Evolutionary conservation across 176 grass and related monocot genomes (phyloP).

Genomic region (Aegilops speltoides): DNA sequence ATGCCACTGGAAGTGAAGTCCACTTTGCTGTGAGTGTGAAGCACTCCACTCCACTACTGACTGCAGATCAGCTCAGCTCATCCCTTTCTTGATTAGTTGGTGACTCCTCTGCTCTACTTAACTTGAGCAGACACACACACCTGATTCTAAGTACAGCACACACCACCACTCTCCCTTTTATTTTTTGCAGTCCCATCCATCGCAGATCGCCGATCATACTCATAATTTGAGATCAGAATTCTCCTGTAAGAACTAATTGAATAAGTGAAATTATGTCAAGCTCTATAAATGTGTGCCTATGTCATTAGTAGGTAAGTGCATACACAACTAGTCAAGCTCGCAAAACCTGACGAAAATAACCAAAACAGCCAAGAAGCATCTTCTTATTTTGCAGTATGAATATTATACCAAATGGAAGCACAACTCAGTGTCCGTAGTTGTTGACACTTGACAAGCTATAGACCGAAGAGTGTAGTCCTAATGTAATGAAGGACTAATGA

Average conservation of each 20-base stretch:
- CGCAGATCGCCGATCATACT: no score
- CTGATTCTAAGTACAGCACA: no score
- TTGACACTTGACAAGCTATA: background rate
- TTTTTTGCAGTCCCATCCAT: no score
- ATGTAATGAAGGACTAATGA: background rate
- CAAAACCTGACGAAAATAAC: background rate
- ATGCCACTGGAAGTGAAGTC: conserved; percentile 48
- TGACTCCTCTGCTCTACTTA: background rate
- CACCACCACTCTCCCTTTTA: no score
- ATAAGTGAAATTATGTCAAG: background rate
- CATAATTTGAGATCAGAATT: no score
- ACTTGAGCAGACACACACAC: conserved; percentile 13
- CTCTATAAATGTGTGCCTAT: background rate
- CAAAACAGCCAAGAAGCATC: no score
- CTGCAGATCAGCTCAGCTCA: background rate
- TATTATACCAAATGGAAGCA: background rate
- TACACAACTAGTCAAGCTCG: no score
- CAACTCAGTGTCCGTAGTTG: background rate
- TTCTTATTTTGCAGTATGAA: background rate
- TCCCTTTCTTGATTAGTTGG: conserved; percentile 14
- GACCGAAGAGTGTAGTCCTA: background rate
- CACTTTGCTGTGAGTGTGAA: conserved; percentile 60
- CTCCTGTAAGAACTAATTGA: no score
- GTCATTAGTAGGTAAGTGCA: no score
- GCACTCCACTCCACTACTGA: conserved; percentile 54